Base-by-base conservation (phyloP, 2,329 filamentous ascomycete species). In the Penicillium sp. region DNA sequence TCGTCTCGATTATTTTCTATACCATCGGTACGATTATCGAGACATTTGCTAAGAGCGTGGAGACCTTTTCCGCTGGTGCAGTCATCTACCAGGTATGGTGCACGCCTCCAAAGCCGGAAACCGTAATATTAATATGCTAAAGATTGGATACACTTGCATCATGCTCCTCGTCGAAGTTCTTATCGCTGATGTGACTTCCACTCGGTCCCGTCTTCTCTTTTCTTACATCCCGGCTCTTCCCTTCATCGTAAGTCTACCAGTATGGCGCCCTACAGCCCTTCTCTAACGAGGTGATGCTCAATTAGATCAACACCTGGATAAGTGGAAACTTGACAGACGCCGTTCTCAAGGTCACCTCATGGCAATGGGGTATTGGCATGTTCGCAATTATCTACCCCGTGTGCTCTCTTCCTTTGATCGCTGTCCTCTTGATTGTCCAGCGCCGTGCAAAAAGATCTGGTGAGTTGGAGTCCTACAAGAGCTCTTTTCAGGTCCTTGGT, bases 321-420 rank as follows among this genome's bases (percentile, higher is more conserved):
- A 81, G 80, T 54, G 84, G 83, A 18, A 78, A 81, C 54, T 69
- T 87, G 44, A 77, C 80, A 0, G 63, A 67, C 0, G 74, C 79
- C 0, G 80, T 85, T 0, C 62, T 85, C 18, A 59, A 50, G 0
- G 64, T 63, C 2, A 80, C 80, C 0, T 77, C 73, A 1, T 87
- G 84, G 84, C 69, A 77, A 51, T 86, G 82, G 82, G 84, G 83
- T 13, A 76, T 84, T 22, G 83, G 82, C 56, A 86, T 86, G 82
- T 86, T 81, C 76, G 76, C 75, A 42, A 79, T 86, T 55, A 82
- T 85, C 44, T 85, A 81, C 60, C 79, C 83, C 1, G 70, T 81
- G 7, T 79, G 78, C 49, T 75, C 79, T 0, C 53, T 84, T 4
- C 82, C 84, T 1, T 72, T 86, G 0, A 68, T 86, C 61, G 55